Evolutionary conservation across 495 filamentous ascomycete genomes (phyloP), one percentile per base, ranked within the genome.

Genomic region (Talaromyces borbonicus): DNA sequence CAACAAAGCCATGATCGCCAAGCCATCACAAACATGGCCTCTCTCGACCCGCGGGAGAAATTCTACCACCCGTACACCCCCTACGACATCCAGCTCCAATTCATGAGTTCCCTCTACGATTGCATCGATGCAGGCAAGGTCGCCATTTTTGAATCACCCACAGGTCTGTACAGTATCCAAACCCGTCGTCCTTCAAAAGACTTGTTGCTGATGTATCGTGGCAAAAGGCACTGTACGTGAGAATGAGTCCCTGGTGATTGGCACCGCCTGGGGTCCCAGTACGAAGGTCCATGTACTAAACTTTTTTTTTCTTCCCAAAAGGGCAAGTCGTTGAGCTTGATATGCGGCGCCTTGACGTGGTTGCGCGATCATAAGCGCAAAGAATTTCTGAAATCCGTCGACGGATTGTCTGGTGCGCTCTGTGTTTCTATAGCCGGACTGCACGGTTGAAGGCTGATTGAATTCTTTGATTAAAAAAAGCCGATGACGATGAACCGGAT

Each of bases 311-410:
- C 4, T 30, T 29, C 25, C 51, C 39, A 27, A 8, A 47, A 90
- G 81, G 90, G 92, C n/a, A 98, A 98, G 78, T 96, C 93, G 2
- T 61, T 98, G 14, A 97, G 92, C 56, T 68, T 98, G 16, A 95
- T 98, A 51, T 98, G 92, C 66, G 83, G 81, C 42, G 79, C 92
- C 26, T 65, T 98, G 51, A 96, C 92, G 1, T 98, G 92, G 93
- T 71, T 97, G 7, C 84, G 92, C 36, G 79, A 88, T 52, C 78
- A 88, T 62, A 90, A 95, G 62, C 75, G 78, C 26, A 72, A 72
- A 47, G 64, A 51, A 0, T 80, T 89, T 48, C 77, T 86, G 39
- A 69, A 79, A 42, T 50, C 62, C 4, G 46, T 71, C 9, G 55
- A 65, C 19, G 46, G 62, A 24, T 50, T 62, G 48, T 51, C 54